Percentiles rank a stretch among this genome's conserved stretches.
phyloP scores from a whole-genome alignment of 352 stramenopile species.

The Phytophthora melonis region DNA sequence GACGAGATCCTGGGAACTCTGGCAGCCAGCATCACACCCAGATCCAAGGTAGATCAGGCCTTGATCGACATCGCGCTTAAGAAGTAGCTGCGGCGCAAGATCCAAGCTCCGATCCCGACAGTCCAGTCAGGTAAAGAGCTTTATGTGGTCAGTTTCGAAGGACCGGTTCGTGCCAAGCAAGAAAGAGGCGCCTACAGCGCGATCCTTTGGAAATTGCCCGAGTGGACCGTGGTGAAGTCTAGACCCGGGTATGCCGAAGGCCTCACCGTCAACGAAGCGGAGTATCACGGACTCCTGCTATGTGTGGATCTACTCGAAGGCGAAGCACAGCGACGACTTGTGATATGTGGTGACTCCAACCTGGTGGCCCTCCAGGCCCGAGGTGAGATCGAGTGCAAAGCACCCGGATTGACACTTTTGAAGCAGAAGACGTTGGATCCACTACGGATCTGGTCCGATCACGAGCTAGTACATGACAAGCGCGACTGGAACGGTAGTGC shows the following conservation, averaged over 20 bases:
- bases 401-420: conserved; percentile 1
- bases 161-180: neutral
- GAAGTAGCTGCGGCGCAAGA: neutral
- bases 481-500: conserved; percentile 12
- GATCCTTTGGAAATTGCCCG: too few species aligned
- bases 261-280: conserved; percentile 8
- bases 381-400: conserved; percentile 23
- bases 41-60: neutral
- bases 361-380: conserved; percentile 5
- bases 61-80: conserved; percentile 1
- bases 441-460: neutral
- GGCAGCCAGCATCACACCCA: conserved; percentile 4
- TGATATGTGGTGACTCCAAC: conserved; percentile 10
- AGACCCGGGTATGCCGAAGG: neutral
- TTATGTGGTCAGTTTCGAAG: conserved; percentile 5
- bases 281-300: conserved; percentile 4
- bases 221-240: neutral
- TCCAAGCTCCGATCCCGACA: neutral
- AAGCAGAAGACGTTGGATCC: conserved; percentile 1
- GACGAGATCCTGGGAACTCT: conserved; percentile 1
- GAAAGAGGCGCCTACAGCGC: neutral
- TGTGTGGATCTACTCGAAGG: neutral
- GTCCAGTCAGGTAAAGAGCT: neutral
- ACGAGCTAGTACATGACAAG: conserved; percentile 11
- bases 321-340: neutral